Evolutionary conservation across 306 rosid species (phyloP).

Genomic region (Clitoria ternatea): DNA sequence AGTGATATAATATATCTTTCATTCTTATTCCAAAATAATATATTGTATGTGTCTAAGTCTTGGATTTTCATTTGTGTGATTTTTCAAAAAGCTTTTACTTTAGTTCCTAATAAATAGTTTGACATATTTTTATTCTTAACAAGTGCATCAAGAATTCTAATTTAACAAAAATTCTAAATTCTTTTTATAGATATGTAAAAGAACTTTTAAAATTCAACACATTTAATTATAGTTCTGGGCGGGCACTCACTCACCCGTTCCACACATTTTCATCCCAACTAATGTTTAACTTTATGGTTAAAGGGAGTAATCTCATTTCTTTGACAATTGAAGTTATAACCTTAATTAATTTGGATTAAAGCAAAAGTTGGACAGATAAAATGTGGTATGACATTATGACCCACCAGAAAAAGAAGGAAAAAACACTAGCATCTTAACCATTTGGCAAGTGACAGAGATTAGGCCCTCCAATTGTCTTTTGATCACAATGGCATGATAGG

Average conservation of each 20-base stretch:
- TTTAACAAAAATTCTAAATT: too few species aligned
- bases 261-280: background rate
- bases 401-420: constrained; percentile 15
- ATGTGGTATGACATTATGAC: constrained; percentile 15
- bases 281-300: background rate
- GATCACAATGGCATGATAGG: constrained; percentile 30
- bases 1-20: too few species aligned
- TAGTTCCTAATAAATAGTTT: too few species aligned
- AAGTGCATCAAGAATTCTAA: too few species aligned
- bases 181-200: too few species aligned
- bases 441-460: constrained; percentile 35
- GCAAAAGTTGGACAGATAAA: background rate
- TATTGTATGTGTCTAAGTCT: background rate
- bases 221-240: too few species aligned
- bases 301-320: background rate
- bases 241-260: background rate
- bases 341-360: background rate
- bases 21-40: too few species aligned
- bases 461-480: constrained; percentile 31
- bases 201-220: too few species aligned
- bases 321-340: background rate
- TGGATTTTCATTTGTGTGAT: background rate
- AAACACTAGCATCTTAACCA: background rate
- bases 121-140: too few species aligned
- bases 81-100: too few species aligned